Percentiles rank a stretch among this genome's conserved stretches.
phyloP scores from a whole-genome alignment of 768 basidiomycete genomes.

The Pisolithus sp. region DNA sequence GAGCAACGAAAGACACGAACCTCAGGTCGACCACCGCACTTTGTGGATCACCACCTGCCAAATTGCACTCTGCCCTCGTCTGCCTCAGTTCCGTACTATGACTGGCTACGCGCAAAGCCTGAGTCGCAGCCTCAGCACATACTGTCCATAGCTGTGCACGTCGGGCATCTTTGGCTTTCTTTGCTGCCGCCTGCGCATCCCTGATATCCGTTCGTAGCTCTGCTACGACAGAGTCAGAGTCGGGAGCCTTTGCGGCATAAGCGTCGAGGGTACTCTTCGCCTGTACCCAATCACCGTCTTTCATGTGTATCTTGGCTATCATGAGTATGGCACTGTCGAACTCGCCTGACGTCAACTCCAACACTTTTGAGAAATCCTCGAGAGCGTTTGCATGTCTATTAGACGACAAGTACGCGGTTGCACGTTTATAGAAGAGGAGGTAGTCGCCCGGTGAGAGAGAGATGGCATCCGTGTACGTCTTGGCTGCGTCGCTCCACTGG shows the following conservation, averaged over 20 bases:
- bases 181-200: slow-evolving; percentile 52
- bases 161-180: slow-evolving; percentile 59
- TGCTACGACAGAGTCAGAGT: slow-evolving; percentile 36
- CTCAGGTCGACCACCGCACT: slow-evolving; percentile 80
- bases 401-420: slow-evolving; percentile 75
- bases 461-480: slow-evolving; percentile 77
- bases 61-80: slow-evolving; percentile 69
- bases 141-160: slow-evolving; percentile 68
- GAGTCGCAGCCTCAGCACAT: slow-evolving; percentile 71
- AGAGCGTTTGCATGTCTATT: slow-evolving; percentile 68
- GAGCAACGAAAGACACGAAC: slow-evolving; percentile 32
- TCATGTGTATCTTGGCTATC: slow-evolving; percentile 78
- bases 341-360: slow-evolving; percentile 61
- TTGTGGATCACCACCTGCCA: slow-evolving; percentile 77
- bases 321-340: slow-evolving; percentile 82
- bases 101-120: slow-evolving; percentile 64
- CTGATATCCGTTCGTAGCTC: slow-evolving; percentile 54
- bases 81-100: slow-evolving; percentile 64
- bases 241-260: slow-evolving; percentile 50
- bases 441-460: slow-evolving; percentile 73
- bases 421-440: slow-evolving; percentile 85
- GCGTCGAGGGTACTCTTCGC: slow-evolving; percentile 52
- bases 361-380: slow-evolving; percentile 81
- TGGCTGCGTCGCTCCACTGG: slow-evolving; percentile 77
- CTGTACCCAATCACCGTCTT: slow-evolving; percentile 69